Conservation (phyloP, 2,329 filamentous ascomycete genomes). For the Verticillium dahliae region DNA sequence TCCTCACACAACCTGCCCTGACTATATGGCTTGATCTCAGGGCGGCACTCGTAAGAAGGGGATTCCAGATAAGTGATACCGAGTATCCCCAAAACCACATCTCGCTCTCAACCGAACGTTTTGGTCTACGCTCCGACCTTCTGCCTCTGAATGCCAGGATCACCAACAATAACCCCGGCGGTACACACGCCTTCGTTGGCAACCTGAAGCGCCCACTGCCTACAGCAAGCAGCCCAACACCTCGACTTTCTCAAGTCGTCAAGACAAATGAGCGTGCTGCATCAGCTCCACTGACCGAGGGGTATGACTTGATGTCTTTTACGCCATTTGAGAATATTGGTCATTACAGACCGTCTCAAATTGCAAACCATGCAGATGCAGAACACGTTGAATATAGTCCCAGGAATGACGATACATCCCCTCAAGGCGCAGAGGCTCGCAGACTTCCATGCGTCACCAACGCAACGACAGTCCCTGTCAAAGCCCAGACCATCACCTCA, state of each 20-base stretch:
- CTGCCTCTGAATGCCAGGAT: background rate
- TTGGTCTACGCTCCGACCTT: background rate
- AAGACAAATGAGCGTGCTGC: background rate
- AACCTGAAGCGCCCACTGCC: background rate
- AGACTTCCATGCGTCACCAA: too few species aligned
- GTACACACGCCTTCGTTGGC: background rate
- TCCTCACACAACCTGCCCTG: background rate
- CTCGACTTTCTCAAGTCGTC: background rate
- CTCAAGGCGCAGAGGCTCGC: too few species aligned
- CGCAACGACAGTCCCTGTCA: too few species aligned
- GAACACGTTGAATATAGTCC: too few species aligned
- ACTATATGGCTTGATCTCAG: background rate
- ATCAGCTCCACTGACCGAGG: background rate
- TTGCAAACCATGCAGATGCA: too few species aligned
- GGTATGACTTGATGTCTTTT: background rate
- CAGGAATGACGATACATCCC: too few species aligned
- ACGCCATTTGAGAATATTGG: background rate
- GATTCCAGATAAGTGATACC: background rate
- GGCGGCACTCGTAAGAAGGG: background rate
- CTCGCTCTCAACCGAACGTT: background rate
- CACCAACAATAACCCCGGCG: background rate
- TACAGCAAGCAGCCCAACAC: background rate
- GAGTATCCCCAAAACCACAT: background rate
- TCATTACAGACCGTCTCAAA: too few species aligned
- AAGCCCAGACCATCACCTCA: too few species aligned